Evolutionary conservation across 169 alveolate genomes (phyloP), one percentile per base, ranked within the genome.

Genomic region (Neospora caninum): DNA sequence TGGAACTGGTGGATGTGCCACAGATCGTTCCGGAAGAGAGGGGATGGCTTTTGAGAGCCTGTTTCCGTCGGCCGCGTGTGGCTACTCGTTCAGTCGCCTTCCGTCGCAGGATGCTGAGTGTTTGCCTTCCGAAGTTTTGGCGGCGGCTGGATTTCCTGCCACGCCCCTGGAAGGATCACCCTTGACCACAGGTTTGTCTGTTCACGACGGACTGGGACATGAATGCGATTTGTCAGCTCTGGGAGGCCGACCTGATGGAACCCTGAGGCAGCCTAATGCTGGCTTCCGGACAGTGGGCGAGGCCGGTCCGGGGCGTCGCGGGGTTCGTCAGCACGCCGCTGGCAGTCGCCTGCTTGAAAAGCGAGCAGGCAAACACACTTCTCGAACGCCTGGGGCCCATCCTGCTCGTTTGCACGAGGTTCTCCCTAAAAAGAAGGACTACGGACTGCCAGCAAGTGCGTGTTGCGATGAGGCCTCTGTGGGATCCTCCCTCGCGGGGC

Each of bases 41-140:
- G 73, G 31, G 73, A 6, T 29, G 34, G 73, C n/a, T 16, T 64
- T 22, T 22, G 73, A 64, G n/a, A 27, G 73, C 20, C 73, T 64
- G 73, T 64, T 10, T 27, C 73, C 73, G 25, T 64, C 73, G 31
- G 1, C 73, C 4, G 1, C 73, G 25, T 64, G 25, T 29, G 73
- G 73, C 73, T 64, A 64, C 73, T 64, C 73, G 73, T 64, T 64
- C 73, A 64, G 73, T 27, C 73, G 73, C 73, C 73, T 64, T 6
- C n/a, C 73, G 34, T 64, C 73, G 31, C 73, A 64, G 31, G 73
- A 64, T 7, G 58, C 58, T 49, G 58, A 49, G 4, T 4, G 4
- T 49, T 13, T 49, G 73, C 73, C 73, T 27, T 27, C 73, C 73
- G 73, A 64, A 16, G 7, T 64, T 29, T 9, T 27, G 73, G 73